Base-by-base conservation (phyloP, 2,329 filamentous ascomycete species). In the Claviceps sp. region DNA sequence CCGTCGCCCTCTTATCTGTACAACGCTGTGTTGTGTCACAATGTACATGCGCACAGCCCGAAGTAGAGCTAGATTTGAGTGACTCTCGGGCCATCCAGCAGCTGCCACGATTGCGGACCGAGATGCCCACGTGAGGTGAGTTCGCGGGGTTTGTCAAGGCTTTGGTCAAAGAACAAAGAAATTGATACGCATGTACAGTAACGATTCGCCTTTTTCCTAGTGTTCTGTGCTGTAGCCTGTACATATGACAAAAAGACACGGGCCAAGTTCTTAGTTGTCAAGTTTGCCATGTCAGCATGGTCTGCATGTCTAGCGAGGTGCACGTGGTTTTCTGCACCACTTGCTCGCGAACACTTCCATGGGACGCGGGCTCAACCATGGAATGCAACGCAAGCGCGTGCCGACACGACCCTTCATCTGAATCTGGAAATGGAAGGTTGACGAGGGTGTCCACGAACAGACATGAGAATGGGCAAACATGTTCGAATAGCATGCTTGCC, bases 91-190 rank as follows among this genome's bases (percentile, higher is more conserved):
- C 55, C 53, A 54, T 46, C 50, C 54, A 57, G 47, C 52, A 40
- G 42, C 8, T 47, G 54, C 50, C 55, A 54, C 54, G 55, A 52
- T 49, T 52, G 37, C 49, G 29, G 22, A 50, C 46, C 46, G 38
- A 13, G 38, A 49, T 45, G 49, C 47, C 49, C 55, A 55, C 55
- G 55, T 55, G 55, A 57, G 55, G 50, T 40, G 5, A 44, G 45
- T 49, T 53, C 53, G 55, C 50, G 52, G 55, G 53, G 50, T 49
- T 29, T 49, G 36, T 46, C 45, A 50, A 47, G 52, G 53, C 34
- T 43, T 34, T 51, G 55, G 51, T 48, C 54, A 51, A 48, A 39
- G 20, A 17, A 49, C 29, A 17, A 4, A 36, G n/a, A n/a, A 13
- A 26, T 40, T 22, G 36, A 34, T 11, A 34, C 26, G 47, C n/a